Evolutionary conservation across 2,329 filamentous ascomycete species (phyloP).

Genomic region (Pseudocercospora fuligena): DNA sequence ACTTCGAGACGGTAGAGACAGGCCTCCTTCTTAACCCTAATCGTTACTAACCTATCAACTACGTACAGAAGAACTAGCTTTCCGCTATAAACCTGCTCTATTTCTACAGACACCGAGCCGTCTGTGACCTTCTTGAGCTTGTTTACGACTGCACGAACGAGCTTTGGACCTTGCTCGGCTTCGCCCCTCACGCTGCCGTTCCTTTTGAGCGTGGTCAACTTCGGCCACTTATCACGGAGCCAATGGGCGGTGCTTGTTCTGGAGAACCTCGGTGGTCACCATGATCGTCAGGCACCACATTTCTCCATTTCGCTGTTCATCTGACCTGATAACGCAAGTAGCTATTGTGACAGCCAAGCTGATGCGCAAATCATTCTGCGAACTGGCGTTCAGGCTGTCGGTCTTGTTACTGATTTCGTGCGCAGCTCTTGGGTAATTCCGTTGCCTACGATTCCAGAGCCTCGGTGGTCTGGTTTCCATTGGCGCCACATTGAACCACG

Average conservation of each 20-base stretch:
- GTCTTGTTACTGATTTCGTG: background rate
- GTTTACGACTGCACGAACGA: slow-evolving; percentile 11
- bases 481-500: slow-evolving; percentile 6
- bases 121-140: background rate
- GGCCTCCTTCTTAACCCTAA: too few species aligned
- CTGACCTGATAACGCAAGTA: background rate
- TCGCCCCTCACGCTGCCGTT: slow-evolving; percentile 6
- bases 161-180: background rate
- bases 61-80: too few species aligned
- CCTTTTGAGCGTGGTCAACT: slow-evolving; percentile 4
- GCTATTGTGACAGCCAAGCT: slow-evolving; percentile 4
- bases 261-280: background rate
- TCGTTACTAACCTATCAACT: too few species aligned
- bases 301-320: background rate
- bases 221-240: background rate
- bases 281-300: slow-evolving; percentile 10
- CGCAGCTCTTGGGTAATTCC: background rate
- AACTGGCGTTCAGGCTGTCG: slow-evolving; percentile 2
- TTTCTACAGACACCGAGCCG: background rate
- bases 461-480: slow-evolving; percentile 11
- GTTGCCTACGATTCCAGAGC: slow-evolving; percentile 3
- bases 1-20: too few species aligned
- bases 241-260: background rate
- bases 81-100: too few species aligned
- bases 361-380: background rate